These are phyloP conservation scores for Yamagishiella unicocca DNA, from an alignment of 139 green algal genomes.

Conservation along the genomic window DNA sequence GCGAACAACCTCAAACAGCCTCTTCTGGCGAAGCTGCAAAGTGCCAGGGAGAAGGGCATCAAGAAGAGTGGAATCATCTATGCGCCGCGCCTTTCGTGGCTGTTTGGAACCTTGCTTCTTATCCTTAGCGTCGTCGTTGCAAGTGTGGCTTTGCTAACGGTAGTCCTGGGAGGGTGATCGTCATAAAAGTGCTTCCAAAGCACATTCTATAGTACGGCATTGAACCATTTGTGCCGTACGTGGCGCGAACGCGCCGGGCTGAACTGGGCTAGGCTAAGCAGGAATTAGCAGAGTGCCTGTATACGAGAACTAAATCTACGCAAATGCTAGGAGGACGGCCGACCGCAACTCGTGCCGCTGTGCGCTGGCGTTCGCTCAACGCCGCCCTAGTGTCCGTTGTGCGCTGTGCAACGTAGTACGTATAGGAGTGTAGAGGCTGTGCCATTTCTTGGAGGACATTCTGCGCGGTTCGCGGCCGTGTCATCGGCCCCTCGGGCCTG, in stretches of 20 bases:
- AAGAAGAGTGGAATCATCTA: slow-evolving; percentile 43
- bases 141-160: slow-evolving; percentile 5
- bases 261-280: no score
- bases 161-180: neutral
- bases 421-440: no score
- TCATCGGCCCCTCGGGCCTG: neutral
- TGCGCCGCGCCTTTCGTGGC: slow-evolving; percentile 31
- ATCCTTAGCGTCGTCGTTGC: neutral
- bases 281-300: no score
- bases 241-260: no score
- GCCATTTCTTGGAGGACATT: neutral
- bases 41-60: slow-evolving; percentile 15
- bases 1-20: neutral
- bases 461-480: neutral
- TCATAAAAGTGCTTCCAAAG: no score
- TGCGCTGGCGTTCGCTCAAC: neutral
- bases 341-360: neutral
- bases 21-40: neutral
- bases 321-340: neutral
- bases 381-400: no score
- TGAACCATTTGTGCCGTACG: no score
- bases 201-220: neutral
- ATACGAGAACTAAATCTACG: neutral
- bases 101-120: neutral
- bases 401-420: no score